Conservation (phyloP, 768 basidiomycete species). For the Dioszegia aurantiaca region DNA sequence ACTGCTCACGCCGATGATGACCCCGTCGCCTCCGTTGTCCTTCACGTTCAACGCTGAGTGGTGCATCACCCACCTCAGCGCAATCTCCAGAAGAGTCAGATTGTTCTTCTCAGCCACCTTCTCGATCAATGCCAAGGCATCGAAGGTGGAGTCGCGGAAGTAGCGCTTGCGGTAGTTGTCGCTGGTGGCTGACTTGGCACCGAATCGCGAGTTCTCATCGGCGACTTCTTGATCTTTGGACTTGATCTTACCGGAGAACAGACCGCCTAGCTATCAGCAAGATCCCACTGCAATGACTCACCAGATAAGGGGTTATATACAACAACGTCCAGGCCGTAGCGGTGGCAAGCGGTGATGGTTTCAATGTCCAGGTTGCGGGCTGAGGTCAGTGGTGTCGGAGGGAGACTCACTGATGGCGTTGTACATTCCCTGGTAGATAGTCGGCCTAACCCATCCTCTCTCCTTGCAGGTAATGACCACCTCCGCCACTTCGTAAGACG, state of each 20-base stretch:
- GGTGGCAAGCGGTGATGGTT: conserved; percentile 30
- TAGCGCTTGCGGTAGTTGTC: conserved; percentile 37
- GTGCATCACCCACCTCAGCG: conserved; percentile 58
- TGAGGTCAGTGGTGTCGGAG: not conserved
- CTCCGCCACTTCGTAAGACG: conserved; percentile 56
- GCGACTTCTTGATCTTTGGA: conserved; percentile 31
- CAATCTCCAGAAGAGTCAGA: conserved; percentile 53
- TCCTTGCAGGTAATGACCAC: conserved; percentile 55
- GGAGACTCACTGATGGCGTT: conserved; percentile 35
- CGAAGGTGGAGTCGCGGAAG: conserved; percentile 53
- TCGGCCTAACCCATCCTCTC: conserved; percentile 58
- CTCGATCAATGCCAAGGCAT: conserved; percentile 56
- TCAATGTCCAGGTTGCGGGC: conserved; percentile 35
- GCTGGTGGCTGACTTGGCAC: conserved; percentile 19
- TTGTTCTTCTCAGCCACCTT: conserved; percentile 54
- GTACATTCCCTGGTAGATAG: conserved; percentile 56
- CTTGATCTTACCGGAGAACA: conserved; percentile 41
- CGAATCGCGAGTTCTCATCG: conserved; percentile 28
- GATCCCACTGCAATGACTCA: too few relatives aligned
- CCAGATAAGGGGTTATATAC: conserved; percentile 49
- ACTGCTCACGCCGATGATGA: conserved; percentile 66
- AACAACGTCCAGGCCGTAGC: conserved; percentile 46
- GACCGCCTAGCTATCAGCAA: too few relatives aligned
- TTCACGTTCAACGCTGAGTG: conserved; percentile 57
- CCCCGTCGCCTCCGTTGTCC: conserved; percentile 39